Evolutionary conservation across 2,329 filamentous ascomycete species (phyloP).

Genomic region (Byssothecium circinans): DNA sequence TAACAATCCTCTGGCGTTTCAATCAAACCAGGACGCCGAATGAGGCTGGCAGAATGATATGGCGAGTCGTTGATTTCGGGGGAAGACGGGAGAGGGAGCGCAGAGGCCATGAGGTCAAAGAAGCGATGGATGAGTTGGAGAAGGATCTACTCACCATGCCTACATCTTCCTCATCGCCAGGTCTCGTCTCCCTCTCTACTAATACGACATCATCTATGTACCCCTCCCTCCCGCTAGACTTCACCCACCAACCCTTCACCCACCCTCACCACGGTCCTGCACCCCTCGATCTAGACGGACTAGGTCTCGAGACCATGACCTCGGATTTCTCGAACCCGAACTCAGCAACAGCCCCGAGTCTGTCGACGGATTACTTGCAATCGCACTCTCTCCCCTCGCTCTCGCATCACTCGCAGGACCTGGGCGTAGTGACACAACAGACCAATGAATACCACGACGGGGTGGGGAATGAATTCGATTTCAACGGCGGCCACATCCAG

Average conservation of each 20-base stretch:
- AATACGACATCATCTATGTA: slow-evolving; percentile 15
- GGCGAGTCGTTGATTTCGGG: slow-evolving; percentile 37
- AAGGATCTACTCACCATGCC: not conserved
- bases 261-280: slow-evolving; percentile 11
- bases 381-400: slow-evolving; percentile 20
- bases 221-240: slow-evolving; percentile 19
- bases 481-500: slow-evolving; percentile 44
- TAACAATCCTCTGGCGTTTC: slow-evolving; percentile 46
- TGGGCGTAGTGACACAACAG: slow-evolving; percentile 1
- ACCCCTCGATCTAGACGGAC: slow-evolving; percentile 30
- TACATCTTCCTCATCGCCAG: not conserved
- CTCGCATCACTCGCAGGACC: slow-evolving; percentile 18
- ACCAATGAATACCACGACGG: not conserved
- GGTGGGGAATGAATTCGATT: slow-evolving; percentile 40
- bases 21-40: slow-evolving; percentile 28
- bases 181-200: not conserved
- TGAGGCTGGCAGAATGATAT: slow-evolving; percentile 36
- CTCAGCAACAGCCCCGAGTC: slow-evolving; percentile 23
- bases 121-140: slow-evolving; percentile 13
- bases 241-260: slow-evolving; percentile 18
- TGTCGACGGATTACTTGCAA: slow-evolving; percentile 33
- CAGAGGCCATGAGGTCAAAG: slow-evolving; percentile 9
- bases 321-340: slow-evolving; percentile 26
- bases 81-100: slow-evolving; percentile 13
- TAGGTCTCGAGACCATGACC: slow-evolving; percentile 19